A percentile compares a stretch with the other conserved stretches of the same genome.
These are phyloP conservation scores for Mycoemilia scoparia DNA, from an alignment of 192 early-diverging fungal species.

Conservation along the genomic window DNA sequence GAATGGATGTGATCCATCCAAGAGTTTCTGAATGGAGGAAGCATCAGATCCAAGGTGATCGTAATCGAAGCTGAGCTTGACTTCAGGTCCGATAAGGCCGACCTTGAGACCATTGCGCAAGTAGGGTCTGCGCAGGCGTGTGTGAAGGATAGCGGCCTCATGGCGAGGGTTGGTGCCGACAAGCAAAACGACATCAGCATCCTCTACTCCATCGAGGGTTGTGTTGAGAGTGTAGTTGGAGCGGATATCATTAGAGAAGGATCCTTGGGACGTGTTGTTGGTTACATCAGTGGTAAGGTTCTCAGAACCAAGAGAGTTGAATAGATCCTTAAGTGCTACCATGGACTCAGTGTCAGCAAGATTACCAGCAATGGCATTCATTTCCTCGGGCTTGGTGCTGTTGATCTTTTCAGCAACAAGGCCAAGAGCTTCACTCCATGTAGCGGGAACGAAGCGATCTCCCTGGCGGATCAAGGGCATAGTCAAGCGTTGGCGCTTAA, in stretches of 20 bases:
- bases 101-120: slow-evolving; percentile 61
- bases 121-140: slow-evolving; percentile 87
- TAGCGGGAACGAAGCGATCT: slow-evolving; percentile 59
- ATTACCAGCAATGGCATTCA: slow-evolving; percentile 79
- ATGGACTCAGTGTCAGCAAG: slow-evolving; percentile 86
- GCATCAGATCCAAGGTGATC: slow-evolving; percentile 55
- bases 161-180: slow-evolving; percentile 92
- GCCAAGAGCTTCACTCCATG: slow-evolving; percentile 74
- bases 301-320: slow-evolving; percentile 75
- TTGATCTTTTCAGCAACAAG: slow-evolving; percentile 46
- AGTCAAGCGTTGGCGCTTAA: slow-evolving; percentile 90
- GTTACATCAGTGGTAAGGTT: slow-evolving; percentile 55
- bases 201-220: slow-evolving; percentile 73
- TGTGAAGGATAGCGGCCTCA: slow-evolving; percentile 90
- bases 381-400: slow-evolving; percentile 36
- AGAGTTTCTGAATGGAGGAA: slow-evolving; percentile 45
- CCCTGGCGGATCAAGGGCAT: slow-evolving; percentile 73
- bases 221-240: slow-evolving; percentile 76
- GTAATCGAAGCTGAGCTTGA: slow-evolving; percentile 81
- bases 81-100: slow-evolving; percentile 60
- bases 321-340: slow-evolving; percentile 86
- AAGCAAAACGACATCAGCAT: slow-evolving; percentile 79
- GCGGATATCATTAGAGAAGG: slow-evolving; percentile 54
- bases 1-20: slow-evolving; percentile 54
- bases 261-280: slow-evolving; percentile 22